Conservation (phyloP, 495 filamentous ascomycete species). For the Aspergillus ellipticus region DNA sequence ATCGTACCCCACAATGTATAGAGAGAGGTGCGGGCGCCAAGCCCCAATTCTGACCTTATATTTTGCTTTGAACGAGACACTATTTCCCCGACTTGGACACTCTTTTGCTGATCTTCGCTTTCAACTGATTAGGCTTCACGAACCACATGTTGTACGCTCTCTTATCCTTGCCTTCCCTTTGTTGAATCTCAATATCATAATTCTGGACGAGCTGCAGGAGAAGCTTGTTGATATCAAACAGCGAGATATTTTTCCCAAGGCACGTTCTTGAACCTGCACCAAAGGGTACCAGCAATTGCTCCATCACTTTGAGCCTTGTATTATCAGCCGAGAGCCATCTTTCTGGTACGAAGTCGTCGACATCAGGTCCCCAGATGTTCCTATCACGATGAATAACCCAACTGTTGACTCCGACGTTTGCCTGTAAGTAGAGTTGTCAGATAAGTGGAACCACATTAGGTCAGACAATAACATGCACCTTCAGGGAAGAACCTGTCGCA, state of each 20-base stretch:
- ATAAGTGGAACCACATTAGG: not conserved
- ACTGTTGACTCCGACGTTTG: slow-evolving; percentile 33
- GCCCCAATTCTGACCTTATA: too few relatives aligned
- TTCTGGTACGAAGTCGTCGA: slow-evolving; percentile 16
- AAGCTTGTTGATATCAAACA: slow-evolving; percentile 29
- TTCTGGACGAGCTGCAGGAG: slow-evolving; percentile 29
- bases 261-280: slow-evolving; percentile 27
- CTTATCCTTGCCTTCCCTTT: not conserved
- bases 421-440: not conserved
- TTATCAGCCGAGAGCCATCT: slow-evolving; percentile 10
- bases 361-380: slow-evolving; percentile 18
- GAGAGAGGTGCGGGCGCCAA: too few relatives aligned
- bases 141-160: not conserved
- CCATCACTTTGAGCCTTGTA: slow-evolving; percentile 9
- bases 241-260: slow-evolving; percentile 32
- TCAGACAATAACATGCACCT: not conserved
- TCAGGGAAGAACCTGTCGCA: not conserved
- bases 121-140: not conserved
- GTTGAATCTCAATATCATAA: slow-evolving; percentile 12
- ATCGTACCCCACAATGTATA: too few relatives aligned
- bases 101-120: not conserved
- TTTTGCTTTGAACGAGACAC: too few relatives aligned
- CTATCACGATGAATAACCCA: slow-evolving; percentile 18
- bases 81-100: too few relatives aligned
- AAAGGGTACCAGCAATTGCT: slow-evolving; percentile 21